Conservation (phyloP, 2,329 filamentous ascomycete species). For the Aspergillus japonicus region DNA sequence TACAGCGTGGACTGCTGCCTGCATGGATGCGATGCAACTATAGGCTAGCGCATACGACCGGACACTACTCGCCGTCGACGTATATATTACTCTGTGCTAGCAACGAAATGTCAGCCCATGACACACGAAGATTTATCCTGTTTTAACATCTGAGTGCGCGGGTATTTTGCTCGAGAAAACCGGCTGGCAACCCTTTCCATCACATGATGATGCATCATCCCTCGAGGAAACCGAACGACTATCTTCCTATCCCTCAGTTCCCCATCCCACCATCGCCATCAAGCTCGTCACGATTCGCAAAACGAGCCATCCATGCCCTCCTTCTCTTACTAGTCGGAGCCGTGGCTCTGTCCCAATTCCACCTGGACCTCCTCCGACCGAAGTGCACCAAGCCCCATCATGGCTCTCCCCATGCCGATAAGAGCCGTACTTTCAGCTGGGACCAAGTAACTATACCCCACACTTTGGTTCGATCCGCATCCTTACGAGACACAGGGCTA, state of each 20-base stretch:
- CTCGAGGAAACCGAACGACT: not conserved
- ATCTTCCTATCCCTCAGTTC: not conserved
- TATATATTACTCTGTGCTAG: no score
- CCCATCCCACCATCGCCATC: not conserved
- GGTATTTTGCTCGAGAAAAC: no score
- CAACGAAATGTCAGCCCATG: no score
- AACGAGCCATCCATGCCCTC: not conserved
- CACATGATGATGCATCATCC: not conserved
- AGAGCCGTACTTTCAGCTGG: not conserved
- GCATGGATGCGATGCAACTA: no score
- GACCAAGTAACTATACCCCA: not conserved
- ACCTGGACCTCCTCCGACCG: not conserved
- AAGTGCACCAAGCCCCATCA: not conserved
- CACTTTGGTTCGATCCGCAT: no score
- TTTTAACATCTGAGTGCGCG: no score
- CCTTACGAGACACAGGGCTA: not conserved
- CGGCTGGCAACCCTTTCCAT: no score
- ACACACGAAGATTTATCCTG: no score
- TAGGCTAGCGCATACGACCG: no score
- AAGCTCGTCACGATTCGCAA: not conserved
- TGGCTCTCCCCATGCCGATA: not conserved
- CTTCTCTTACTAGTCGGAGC: not conserved
- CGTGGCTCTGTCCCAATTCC: not conserved
- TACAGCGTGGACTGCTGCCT: no score
- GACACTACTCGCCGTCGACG: no score